Conservation (phyloP, 1,284 basidiomycete species). For the Marasmius oreades region DNA sequence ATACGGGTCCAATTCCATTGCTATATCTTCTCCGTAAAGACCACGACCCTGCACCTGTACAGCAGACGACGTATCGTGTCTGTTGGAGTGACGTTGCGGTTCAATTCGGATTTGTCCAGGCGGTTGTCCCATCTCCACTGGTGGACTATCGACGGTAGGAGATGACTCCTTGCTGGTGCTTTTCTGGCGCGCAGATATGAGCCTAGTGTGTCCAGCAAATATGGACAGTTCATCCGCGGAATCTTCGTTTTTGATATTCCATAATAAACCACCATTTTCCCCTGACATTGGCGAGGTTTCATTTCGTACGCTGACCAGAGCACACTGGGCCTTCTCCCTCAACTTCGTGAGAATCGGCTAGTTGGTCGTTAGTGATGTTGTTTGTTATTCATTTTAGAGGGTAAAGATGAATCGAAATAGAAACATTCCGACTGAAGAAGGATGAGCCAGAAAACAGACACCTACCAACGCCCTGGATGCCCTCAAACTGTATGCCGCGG, state of each 20-base stretch:
- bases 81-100: background rate
- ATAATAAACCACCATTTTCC: constrained; percentile 34
- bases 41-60: background rate
- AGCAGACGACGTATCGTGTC: background rate
- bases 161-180: constrained; percentile 19
- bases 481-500: constrained; percentile 48
- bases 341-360: constrained; percentile 54
- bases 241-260: constrained; percentile 43
- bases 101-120: background rate
- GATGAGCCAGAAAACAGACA: constrained; percentile 9
- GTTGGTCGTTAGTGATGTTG: background rate
- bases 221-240: constrained; percentile 57
- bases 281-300: constrained; percentile 25
- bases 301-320: constrained; percentile 33
- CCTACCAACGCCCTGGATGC: constrained; percentile 60
- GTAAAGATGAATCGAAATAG: no score
- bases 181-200: constrained; percentile 35
- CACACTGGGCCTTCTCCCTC: constrained; percentile 51
- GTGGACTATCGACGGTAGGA: constrained; percentile 1
- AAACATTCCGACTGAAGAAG: no score
- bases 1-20: background rate
- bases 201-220: constrained; percentile 56
- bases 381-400: no score
- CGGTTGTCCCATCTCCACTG: constrained; percentile 10
- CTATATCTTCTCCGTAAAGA: background rate